Base-by-base conservation (phyloP, 768 basidiomycete genomes). In the Grammothele lineata region DNA sequence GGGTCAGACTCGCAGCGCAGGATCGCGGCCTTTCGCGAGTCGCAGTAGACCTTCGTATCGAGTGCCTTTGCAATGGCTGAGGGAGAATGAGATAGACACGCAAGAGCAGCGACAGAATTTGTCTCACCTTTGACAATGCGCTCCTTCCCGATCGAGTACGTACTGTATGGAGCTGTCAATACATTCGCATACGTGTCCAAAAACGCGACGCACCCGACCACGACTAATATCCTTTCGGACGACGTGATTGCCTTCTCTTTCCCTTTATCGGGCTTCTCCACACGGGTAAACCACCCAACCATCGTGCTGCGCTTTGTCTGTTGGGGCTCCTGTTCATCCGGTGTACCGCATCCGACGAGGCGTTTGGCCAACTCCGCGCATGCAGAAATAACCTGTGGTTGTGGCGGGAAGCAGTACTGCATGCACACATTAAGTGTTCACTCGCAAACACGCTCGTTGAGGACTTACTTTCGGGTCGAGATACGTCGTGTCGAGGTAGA, bases 111-210 rank as follows among this genome's bases (percentile, higher is more conserved):
- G 5, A 6, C 5, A 9, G 4, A 1, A 10, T 21, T 15, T 2
- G 11, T 9, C 57, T 25, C 47, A 90, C 92, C 92, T 78, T 97
- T 96, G 33, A 96, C 93, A 33, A 98, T 87, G 19, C 96, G 83
- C 65, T 99, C 96, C 64, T 99, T 99, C 33, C 96, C 96, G 40
- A 98, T 92, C 0, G 91, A 91, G 66, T 99, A 99, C 0, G 96
- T 97, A 9, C 92, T 92, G 50, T 3, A 38, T 11, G 10, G 14
- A 8, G 9, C n/a, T 19, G 27, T 46, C 22, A 45, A 18, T 15
- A 32, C n/a, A 32, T 32, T 32, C 4, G 5, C 4, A 41, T 1
- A 30, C 37, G n/a, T 40, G 11, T 19, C 19, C 22, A 23, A 53
- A 19, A 15, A 59, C 74, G 3, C 60, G 14, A 43, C 42, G 22